A percentile compares a stretch with the other conserved stretches of the same genome.
phyloP scores from a whole-genome alignment of 108 stramenopile species.

The Aurantiochytrium sp. region DNA sequence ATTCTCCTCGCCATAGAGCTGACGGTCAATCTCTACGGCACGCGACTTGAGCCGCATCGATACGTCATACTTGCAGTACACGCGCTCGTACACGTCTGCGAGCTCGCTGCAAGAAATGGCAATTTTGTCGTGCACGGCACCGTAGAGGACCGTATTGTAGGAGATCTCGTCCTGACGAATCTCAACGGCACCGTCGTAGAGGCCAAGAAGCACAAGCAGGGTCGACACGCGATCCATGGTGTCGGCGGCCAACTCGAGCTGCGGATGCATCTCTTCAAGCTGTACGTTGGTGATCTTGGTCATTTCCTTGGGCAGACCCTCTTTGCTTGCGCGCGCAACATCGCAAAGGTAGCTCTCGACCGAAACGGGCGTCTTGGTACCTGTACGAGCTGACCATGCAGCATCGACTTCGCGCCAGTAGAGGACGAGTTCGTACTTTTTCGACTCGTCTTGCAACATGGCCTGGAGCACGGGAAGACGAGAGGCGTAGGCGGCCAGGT shows the following conservation, averaged over 20 bases:
- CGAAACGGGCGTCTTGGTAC: not conserved
- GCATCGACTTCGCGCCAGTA: not conserved
- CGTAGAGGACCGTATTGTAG: not conserved
- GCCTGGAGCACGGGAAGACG: not conserved
- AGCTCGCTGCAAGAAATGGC: conserved; percentile 10
- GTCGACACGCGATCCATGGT: not conserved
- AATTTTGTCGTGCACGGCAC: not conserved
- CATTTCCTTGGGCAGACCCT: not conserved
- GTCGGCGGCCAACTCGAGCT: not conserved
- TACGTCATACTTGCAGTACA: conserved; percentile 9
- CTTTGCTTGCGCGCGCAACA: not conserved
- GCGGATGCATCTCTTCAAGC: not conserved
- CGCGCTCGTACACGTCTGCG: conserved; percentile 4
- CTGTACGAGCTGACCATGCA: not conserved
- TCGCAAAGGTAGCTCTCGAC: not conserved
- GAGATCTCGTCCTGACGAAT: not conserved
- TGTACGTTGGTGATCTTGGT: not conserved
- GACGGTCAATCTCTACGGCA: not conserved
- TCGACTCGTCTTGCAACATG: conserved; percentile 6
- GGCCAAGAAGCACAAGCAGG: not conserved
- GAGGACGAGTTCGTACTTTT: not conserved
- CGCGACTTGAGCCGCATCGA: not conserved
- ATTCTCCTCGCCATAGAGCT: not conserved
- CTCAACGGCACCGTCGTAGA: not conserved
- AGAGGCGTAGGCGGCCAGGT: not conserved